Conservation (phyloP, 768 basidiomycete species). For the Serendipita sp. region DNA sequence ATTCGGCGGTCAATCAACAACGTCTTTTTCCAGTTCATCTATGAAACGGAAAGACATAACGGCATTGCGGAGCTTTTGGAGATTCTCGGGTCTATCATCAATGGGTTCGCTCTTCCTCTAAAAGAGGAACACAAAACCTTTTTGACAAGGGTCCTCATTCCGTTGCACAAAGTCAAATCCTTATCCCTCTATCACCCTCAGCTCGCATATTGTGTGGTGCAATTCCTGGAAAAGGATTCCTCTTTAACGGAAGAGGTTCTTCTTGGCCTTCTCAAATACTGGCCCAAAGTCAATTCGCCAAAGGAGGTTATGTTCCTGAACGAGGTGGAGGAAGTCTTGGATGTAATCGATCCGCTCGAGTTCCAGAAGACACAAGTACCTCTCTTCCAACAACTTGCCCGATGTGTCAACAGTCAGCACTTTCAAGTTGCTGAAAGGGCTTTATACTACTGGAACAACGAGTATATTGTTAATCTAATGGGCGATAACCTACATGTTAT, state of each 20-base stretch:
- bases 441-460: conserved; percentile 97
- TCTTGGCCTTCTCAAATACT: conserved; percentile 86
- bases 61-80: conserved; percentile 97
- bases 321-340: conserved; percentile 96
- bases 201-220: conserved; percentile 95
- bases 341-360: conserved; percentile 91
- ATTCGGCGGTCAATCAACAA: conserved; percentile 99
- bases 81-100: conserved; percentile 98
- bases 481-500: conserved; percentile 81
- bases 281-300: conserved; percentile 98
- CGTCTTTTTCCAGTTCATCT: conserved; percentile 97
- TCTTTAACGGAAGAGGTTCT: conserved; percentile 88
- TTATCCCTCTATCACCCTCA: conserved; percentile 99
- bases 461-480: conserved; percentile 99
- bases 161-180: conserved; percentile 94
- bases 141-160: conserved; percentile 82
- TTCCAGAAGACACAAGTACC: conserved; percentile 91
- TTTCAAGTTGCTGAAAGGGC: conserved; percentile 99
- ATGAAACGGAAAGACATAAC: conserved; percentile 97
- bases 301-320: conserved; percentile 99
- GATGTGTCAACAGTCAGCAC: conserved; percentile 98
- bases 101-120: conserved; percentile 92
- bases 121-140: conserved; percentile 99
- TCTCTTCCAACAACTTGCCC: conserved; percentile 83
- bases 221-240: conserved; percentile 95